Conservation (phyloP, 352 stramenopile species). For the Salisapilia sapeloensis region DNA sequence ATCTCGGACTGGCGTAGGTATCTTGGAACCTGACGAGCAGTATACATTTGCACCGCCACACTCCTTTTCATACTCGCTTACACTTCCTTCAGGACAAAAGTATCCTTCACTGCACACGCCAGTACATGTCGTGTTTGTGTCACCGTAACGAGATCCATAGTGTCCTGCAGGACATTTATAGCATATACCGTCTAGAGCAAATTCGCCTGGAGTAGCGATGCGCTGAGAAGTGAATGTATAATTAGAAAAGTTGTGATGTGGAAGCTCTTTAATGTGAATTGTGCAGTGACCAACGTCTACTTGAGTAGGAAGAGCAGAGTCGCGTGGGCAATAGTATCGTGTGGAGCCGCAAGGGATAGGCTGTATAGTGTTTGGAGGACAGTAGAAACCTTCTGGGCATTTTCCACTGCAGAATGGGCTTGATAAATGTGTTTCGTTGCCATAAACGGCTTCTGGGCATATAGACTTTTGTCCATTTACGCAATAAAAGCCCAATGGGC, state of each 20-base stretch:
- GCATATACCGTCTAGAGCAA: slow-evolving; percentile 33
- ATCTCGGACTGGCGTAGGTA: slow-evolving; percentile 5
- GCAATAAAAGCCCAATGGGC: slow-evolving; percentile 43
- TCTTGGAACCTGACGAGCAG: slow-evolving; percentile 16
- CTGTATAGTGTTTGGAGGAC: slow-evolving; percentile 9
- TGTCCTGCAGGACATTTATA: slow-evolving; percentile 42
- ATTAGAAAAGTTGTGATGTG: background rate
- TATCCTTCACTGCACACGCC: slow-evolving; percentile 45
- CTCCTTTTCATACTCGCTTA: slow-evolving; percentile 14
- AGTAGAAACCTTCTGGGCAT: slow-evolving; percentile 52
- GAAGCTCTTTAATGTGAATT: background rate
- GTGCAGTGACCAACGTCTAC: slow-evolving; percentile 1
- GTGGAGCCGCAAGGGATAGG: slow-evolving; percentile 12
- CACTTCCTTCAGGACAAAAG: slow-evolving; percentile 41
- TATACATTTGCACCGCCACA: slow-evolving; percentile 28
- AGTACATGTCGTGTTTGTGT: slow-evolving; percentile 26
- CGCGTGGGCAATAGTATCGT: slow-evolving; percentile 10
- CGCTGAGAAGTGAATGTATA: slow-evolving; percentile 12
- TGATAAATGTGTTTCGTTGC: slow-evolving; percentile 8
- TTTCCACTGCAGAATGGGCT: slow-evolving; percentile 13
- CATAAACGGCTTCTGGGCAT: slow-evolving; percentile 43
- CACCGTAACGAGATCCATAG: slow-evolving; percentile 21
- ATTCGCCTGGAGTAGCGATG: slow-evolving; percentile 22
- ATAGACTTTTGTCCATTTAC: slow-evolving; percentile 8
- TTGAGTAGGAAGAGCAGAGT: slow-evolving; percentile 5